These are phyloP conservation scores for Jaminaea rosea DNA, from an alignment of 1,284 basidiomycete genomes.

Conservation along the genomic window DNA sequence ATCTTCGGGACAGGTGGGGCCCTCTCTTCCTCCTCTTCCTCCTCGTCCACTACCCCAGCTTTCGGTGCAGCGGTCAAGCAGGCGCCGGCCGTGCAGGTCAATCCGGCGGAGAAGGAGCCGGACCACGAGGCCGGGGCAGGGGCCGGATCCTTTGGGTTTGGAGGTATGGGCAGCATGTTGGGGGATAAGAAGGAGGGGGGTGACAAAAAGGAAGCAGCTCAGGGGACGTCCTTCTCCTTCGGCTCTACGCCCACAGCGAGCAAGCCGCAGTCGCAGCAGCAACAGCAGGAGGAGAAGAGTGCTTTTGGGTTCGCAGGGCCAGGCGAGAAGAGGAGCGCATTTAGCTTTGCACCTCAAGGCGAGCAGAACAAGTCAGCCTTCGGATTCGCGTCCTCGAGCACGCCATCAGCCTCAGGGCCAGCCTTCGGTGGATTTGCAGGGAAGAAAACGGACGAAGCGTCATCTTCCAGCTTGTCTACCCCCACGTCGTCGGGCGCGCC, in stretches of 20 bases:
- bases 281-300: neutral
- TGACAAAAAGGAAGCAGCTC: neutral
- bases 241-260: neutral
- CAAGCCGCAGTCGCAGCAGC: neutral
- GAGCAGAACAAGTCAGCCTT: neutral
- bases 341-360: neutral
- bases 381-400: neutral
- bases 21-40: neutral
- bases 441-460: neutral
- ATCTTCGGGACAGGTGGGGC: conserved; percentile 5
- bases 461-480: conserved; percentile 4
- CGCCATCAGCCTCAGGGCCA: no score
- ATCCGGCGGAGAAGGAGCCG: neutral
- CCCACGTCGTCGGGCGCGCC: neutral
- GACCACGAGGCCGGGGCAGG: neutral
- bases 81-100: neutral
- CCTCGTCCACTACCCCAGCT: neutral
- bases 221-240: conserved; percentile 1
- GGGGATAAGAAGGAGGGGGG: conserved; percentile 4
- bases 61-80: conserved; percentile 4
- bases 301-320: no score
- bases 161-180: conserved; percentile 1
- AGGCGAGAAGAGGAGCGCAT: neutral
- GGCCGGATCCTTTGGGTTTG: conserved; percentile 4
- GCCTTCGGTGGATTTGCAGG: no score